Percentiles rank a stretch among this genome's conserved stretches.
Conservation (phyloP, 805 yeast species). For the Wickerhamiella galacta region DNA sequence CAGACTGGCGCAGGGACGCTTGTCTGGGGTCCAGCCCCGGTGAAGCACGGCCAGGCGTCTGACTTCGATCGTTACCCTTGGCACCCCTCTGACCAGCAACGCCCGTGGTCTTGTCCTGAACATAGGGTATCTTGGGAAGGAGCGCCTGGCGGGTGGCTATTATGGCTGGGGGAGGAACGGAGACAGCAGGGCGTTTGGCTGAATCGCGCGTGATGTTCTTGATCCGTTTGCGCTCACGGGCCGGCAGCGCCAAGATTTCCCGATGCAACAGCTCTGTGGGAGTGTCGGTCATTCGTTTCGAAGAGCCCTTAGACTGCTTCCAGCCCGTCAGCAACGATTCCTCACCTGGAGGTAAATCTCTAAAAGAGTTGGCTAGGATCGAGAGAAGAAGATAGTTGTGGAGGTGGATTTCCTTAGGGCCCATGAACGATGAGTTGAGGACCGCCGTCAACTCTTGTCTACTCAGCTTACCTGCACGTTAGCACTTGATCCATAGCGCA, state of each 20-base stretch:
- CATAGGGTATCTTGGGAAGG: constrained; percentile 74
- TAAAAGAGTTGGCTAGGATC: constrained; percentile 66
- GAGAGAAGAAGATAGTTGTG: constrained; percentile 76
- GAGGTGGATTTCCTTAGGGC: constrained; percentile 31
- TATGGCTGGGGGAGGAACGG: constrained; percentile 20
- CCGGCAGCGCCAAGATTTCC: constrained; percentile 73
- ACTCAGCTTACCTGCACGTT: constrained; percentile 53
- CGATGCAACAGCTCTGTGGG: constrained; percentile 65
- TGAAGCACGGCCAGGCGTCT: no score
- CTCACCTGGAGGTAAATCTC: constrained; percentile 52
- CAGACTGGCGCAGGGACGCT: no score
- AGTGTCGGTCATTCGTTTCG: constrained; percentile 31
- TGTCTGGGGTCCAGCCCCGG: no score
- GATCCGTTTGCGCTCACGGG: constrained; percentile 69
- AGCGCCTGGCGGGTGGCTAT: constrained; percentile 31
- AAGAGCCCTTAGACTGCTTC: constrained; percentile 22
- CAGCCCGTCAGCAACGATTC: constrained; percentile 24
- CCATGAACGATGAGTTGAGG: constrained; percentile 41
- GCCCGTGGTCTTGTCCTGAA: constrained; percentile 17
- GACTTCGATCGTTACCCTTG: no score
- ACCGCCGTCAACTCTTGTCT: constrained; percentile 51
- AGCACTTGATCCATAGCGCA: background rate
- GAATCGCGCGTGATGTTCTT: constrained; percentile 70
- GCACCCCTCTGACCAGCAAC: no score
- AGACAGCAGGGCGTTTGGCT: constrained; percentile 44